Evolutionary conservation across 257 asterid genomes (phyloP), one percentile per base, ranked within the genome.

Genomic region (Gardenia jasminoides): DNA sequence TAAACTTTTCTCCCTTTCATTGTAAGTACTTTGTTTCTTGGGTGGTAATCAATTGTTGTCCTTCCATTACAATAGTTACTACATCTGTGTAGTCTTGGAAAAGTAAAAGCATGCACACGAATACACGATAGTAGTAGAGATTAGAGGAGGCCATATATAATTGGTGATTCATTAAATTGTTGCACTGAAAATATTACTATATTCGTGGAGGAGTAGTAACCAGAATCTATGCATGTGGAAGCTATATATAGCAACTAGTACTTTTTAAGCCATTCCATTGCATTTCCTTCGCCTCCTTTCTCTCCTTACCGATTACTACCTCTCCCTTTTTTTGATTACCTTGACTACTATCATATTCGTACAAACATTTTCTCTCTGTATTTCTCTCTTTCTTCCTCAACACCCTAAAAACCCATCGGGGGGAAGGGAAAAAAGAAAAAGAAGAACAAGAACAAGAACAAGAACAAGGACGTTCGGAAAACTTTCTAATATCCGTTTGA

Each of bases 201-300:
- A n/a, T n/a, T n/a, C n/a, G n/a, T n/a, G n/a, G n/a, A n/a, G n/a
- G 9, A 58, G 8, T 30, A 9, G 1, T 24, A 22, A 59, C 66
- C 24, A 61, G 16, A 61, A 11, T 70, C 36, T 52, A 54, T 50
- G 30, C 50, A 4, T 61, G 33, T 48, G 70, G 26, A 67, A 46
- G 56, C 69, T 17, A 58, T 64, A 79, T 72, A 79, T 24, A 76
- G 81, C 33, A 48, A 50, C 50, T 46, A 36, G 41, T 36, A 36
- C 41, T 36, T 26, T 50, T 4, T n/a, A 74, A 68, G 47, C 80
- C 62, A 61, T 46, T 70, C 70, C 65, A n/a, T 72, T 16, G 81
- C 87, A 76, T 56, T 67, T 78, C 70, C 61, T 71, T 70, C 85
- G 81, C 92, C 94, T 66, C 75, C 68, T 84, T 83, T 85, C 74